These are phyloP conservation scores for Pyrrhoderma noxium DNA, from an alignment of 1,284 basidiomycete species.

Conservation along the genomic window DNA sequence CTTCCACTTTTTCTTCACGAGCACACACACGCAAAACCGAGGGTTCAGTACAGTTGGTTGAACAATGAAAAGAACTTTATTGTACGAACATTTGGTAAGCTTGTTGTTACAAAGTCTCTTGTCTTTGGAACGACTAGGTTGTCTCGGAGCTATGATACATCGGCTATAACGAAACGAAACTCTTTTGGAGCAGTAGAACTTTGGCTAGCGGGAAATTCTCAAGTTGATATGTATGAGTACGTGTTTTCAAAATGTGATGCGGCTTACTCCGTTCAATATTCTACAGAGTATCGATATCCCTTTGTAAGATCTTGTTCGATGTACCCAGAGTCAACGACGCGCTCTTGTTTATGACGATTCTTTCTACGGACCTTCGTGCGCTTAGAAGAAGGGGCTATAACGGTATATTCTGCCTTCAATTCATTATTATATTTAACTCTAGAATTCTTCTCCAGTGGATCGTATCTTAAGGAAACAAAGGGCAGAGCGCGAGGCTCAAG, in stretches of 20 bases:
- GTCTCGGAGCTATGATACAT: conserved; percentile 57
- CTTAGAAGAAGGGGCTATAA: conserved; percentile 84
- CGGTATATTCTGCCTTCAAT: conserved; percentile 35
- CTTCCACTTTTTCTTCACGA: conserved; percentile 91
- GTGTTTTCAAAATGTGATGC: conserved; percentile 28
- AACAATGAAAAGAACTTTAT: conserved; percentile 64
- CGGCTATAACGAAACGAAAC: conserved; percentile 61
- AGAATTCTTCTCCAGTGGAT: conserved; percentile 52
- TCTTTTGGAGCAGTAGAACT: conserved; percentile 62
- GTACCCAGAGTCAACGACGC: conserved; percentile 75
- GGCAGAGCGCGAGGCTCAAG: conserved; percentile 60
- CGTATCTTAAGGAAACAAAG: conserved; percentile 84
- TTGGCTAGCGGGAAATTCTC: conserved; percentile 66
- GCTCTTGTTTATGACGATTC: conserved; percentile 85
- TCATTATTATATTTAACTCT: conserved; percentile 1
- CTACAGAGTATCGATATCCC: conserved; percentile 65
- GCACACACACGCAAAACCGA: conserved; percentile 65
- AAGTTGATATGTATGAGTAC: conserved; percentile 91
- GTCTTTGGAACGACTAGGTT: conserved; percentile 41
- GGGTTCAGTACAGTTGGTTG: conserved; percentile 70
- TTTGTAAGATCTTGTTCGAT: conserved; percentile 73
- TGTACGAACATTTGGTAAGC: conserved; percentile 57
- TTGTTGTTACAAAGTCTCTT: conserved; percentile 55
- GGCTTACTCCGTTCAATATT: neutral
- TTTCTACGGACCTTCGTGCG: conserved; percentile 82